Conservation (phyloP, 202 grass and related monocot genomes). For the Cymbopogon flexuosus region DNA sequence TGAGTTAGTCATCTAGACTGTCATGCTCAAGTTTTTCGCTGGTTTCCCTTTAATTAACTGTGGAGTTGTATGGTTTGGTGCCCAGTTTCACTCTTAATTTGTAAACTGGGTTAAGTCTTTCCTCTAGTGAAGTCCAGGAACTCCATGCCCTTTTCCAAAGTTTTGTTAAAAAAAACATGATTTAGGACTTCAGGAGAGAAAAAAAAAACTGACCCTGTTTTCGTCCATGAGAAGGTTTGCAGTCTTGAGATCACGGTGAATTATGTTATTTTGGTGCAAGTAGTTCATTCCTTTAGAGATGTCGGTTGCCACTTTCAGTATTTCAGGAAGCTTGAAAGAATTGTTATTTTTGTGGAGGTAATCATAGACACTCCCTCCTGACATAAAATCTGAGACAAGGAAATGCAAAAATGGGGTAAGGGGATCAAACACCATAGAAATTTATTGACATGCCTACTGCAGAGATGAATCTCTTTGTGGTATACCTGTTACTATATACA, state of each 20-base stretch:
- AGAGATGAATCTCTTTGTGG: background rate
- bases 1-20: background rate
- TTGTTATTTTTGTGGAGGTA: constrained; percentile 67
- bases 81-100: background rate
- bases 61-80: background rate
- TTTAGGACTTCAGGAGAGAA: background rate
- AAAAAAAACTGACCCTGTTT: constrained; percentile 55
- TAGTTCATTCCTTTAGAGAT: constrained; percentile 91
- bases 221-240: constrained; percentile 98
- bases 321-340: constrained; percentile 64
- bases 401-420: constrained; percentile 7
- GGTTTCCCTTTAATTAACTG: background rate
- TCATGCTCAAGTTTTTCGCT: background rate
- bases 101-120: background rate
- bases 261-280: constrained; percentile 90
- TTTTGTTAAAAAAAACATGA: background rate
- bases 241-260: constrained; percentile 87
- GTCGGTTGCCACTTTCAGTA: constrained; percentile 63
- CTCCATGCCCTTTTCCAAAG: background rate
- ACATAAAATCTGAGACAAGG: constrained; percentile 69
- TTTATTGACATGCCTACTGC: background rate
- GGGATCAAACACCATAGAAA: background rate
- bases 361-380: constrained; percentile 80
- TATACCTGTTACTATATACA: constrained; percentile 48
- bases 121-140: background rate